Evolutionary conservation across 164 flowering plant species (phyloP), one percentile per base, ranked within the genome.

Genomic region (Echeveria elegans): DNA sequence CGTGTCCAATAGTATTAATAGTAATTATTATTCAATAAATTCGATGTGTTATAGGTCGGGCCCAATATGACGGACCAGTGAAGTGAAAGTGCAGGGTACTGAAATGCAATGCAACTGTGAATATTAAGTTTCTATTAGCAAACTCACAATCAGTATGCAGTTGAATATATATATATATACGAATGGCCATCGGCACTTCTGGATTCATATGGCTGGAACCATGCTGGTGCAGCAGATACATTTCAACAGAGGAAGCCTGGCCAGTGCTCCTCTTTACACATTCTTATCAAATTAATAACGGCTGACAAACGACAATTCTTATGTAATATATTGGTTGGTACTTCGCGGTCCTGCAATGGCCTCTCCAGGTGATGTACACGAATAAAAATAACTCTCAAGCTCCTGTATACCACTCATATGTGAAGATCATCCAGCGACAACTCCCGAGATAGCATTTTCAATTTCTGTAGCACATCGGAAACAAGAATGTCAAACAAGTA

Each of bases 401-500:
- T 24, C 59, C 30, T 53, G 59, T 23, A 2, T 21, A 53, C 26
- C 45, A 29, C 67, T 77, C 75, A 91, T 38, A 91, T 88, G 59
- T 80, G 78, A 70, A 91, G 82, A 79, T 91, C 96, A 62, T 92
- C 96, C 68, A 87, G 12, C 56, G 89, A 78, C 52, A 90, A 80
- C 31, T 85, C 95, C 16, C 78, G 66, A 28, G 80, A 77, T 81
- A 90, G 71, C 80, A 87, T 59, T 82, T 88, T 90, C 75, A 90
- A 74, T 80, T 90, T 90, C 97, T 90, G 97, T 78, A 79, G 60
- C 11, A 16, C 52, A 71, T 23, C 48, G 48, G 9, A 38, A 64
- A 19, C 9, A 34, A 11, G 26, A 59, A 4, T 23, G 14, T 37
- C 58, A 68, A 26, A 7, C 47, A 12, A 15, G n/a, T n/a, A 43